Evolutionary conservation across 2,329 filamentous ascomycete species (phyloP).

Genomic region (Zelopaecilomyces penicillatus): DNA sequence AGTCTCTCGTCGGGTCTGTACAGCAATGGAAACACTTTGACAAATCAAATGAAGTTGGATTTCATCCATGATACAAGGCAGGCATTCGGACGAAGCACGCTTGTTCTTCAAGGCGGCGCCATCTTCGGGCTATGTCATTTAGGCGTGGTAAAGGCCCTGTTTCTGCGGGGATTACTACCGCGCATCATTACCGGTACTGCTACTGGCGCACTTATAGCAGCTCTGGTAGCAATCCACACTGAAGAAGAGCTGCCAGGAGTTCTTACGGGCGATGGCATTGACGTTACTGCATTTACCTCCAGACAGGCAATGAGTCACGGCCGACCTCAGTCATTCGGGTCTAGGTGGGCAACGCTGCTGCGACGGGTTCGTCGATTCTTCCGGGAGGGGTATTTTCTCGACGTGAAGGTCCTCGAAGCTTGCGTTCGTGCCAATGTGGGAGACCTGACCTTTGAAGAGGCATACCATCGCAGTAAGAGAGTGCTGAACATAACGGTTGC

Average conservation of each 20-base stretch:
- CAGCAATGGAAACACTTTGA: slow-evolving; percentile 37
- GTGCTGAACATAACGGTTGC: slow-evolving; percentile 89
- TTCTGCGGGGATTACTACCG: slow-evolving; percentile 70
- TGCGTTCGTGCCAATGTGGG: slow-evolving; percentile 80
- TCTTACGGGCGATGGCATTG: slow-evolving; percentile 70
- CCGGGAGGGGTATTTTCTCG: slow-evolving; percentile 72
- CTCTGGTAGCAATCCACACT: slow-evolving; percentile 77
- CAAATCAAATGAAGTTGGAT: slow-evolving; percentile 73
- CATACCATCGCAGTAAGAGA: slow-evolving; percentile 74
- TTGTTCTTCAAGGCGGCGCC: slow-evolving; percentile 82
- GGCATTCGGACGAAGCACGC: slow-evolving; percentile 76
- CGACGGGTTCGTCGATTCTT: slow-evolving; percentile 63
- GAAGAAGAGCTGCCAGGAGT: slow-evolving; percentile 75
- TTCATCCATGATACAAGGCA: slow-evolving; percentile 80
- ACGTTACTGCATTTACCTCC: slow-evolving; percentile 67
- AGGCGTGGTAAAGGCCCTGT: slow-evolving; percentile 81
- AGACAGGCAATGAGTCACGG: slow-evolving; percentile 21
- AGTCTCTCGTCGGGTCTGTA: slow-evolving; percentile 30
- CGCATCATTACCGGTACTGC: slow-evolving; percentile 87
- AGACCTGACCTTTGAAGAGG: slow-evolving; percentile 87
- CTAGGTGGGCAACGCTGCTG: slow-evolving; percentile 49
- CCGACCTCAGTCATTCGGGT: slow-evolving; percentile 29
- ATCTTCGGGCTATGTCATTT: slow-evolving; percentile 88
- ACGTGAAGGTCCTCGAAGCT: slow-evolving; percentile 72
- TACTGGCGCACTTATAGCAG: slow-evolving; percentile 82